Base-by-base conservation (phyloP, 176 grass and related monocot genomes). In the Oryza longistaminata region DNA sequence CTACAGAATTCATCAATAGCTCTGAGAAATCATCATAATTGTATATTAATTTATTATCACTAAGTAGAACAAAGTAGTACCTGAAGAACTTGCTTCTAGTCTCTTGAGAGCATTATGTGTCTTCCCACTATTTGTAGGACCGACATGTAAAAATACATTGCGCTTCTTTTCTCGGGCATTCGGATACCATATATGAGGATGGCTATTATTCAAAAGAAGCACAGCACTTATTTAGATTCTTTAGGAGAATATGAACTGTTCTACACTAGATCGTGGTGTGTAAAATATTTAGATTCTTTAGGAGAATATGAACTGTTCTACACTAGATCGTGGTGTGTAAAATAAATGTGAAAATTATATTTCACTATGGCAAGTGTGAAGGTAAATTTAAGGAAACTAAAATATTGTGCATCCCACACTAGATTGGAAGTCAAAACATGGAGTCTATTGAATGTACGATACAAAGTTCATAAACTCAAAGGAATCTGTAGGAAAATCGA, bases 71-170 rank as follows among this genome's bases (percentile, higher is more conserved):
- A 67, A 86, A 90, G 35, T 17, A 82, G 35, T 87, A 98, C 96
- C 96, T 93, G 93, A 93, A 72, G 93, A 83, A 77, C 96, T 93
- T 52, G 77, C 82, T 90, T 98, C 93, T 83, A 98, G 77, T 64
- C 93, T 78, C 77, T 98, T 95, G 31, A 98, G 93, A 68, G 96
- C 96, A 98, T 87, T 92, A 88, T 93, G 82, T 81, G 96, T 98
- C 89, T 95, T 98, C 4, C 93, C 96, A 90, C 96, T 98, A 34
- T 98, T 98, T 78, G 96, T 98, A 65, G 96, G 96, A 74, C 96
- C 89, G 33, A 98, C 89, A 77, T 98, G 96, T 84, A 98, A 93
- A 95, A 93, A 92, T 43, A 95, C 89, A 87, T 95, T 93, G n/a
- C 93, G 89, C 61, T 95, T 98, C 89, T 93, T 98, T 90, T 81